Conservation (phyloP, 768 basidiomycete genomes). For the Postia placenta region DNA sequence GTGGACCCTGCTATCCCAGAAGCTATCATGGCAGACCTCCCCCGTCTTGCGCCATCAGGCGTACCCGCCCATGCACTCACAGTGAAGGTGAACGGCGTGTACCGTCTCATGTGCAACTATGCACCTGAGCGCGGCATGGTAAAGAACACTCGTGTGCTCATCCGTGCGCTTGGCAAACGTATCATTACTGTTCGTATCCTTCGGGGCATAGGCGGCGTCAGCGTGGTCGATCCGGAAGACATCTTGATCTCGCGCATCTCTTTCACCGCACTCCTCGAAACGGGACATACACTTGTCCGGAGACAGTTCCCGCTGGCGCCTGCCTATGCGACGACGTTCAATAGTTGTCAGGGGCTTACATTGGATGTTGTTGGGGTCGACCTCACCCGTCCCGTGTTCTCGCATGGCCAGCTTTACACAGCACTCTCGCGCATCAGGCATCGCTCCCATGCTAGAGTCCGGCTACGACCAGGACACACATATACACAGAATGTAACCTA, state of each 20-base stretch:
- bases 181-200: constrained; percentile 21
- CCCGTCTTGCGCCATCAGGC: constrained; percentile 14
- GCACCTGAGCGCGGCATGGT: constrained; percentile 31
- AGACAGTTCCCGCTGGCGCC: constrained; percentile 32
- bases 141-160: constrained; percentile 33
- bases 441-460: constrained; percentile 19
- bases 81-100: constrained; percentile 29
- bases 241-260: constrained; percentile 23
- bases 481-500: constrained; percentile 24
- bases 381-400: constrained; percentile 30
- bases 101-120: constrained; percentile 32
- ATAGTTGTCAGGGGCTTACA: constrained; percentile 37
- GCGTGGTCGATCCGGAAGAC: constrained; percentile 16
- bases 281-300: constrained; percentile 27
- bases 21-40: constrained; percentile 18
- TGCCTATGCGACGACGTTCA: constrained; percentile 37
- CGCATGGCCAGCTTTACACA: constrained; percentile 30
- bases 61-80: constrained; percentile 21
- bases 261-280: constrained; percentile 17
- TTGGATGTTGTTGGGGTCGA: constrained; percentile 33
- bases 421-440: constrained; percentile 25
- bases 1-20: constrained; percentile 13
- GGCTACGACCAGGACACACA: constrained; percentile 13
- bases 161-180: constrained; percentile 21
- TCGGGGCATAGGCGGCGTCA: constrained; percentile 13